Base-by-base conservation (phyloP, 1,284 basidiomycete species). In the Cryptococcus sp. region DNA sequence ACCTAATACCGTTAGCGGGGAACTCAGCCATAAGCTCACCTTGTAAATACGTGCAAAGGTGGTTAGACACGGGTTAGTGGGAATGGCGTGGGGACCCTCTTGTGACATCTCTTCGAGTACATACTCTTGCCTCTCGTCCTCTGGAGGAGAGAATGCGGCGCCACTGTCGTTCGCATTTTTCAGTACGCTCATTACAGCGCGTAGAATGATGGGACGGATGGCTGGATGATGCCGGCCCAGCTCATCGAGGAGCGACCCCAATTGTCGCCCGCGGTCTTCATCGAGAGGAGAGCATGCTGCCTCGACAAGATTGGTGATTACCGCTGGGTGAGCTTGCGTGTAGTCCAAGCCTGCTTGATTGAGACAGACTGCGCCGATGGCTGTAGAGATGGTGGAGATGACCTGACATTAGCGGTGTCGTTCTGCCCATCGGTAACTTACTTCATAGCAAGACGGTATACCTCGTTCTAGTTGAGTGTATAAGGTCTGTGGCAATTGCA, bases 301-400 rank as follows among this genome's bases (percentile, higher is more conserved):
- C 6, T 85, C 83, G 73, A 99, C 89, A 52, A 98, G 85, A 50
- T 87, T 85, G 8, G 87, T 86, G 65, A 99, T 89, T 59, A 97
- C 86, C 54, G 83, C 84, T 1, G 89, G 88, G 47, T 88, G 86
- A 11, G 84, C 83, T 16, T 86, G 80, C 43, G 97, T 85, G 68
- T 91, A 89, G 40, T 90, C 85, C 66, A 96, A 86, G 3, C 96
- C 96, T 3, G 85, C 81, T 66, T 91, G 87, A 72, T 99, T 99
- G 55, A 99, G 84, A 75, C 95, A 99, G 45, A 99, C 82, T 0
- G 96, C 96, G 38, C 95, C 94, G 54, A 99, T 86, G n/a, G 93
- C 95, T 68, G 95, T 95, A 0, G 94, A 91, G 55, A 98, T 87
- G 0, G 93, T 86, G 80, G 89, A 88, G 52, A 99, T 87, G 52